Evolutionary conservation across 1,284 basidiomycete species (phyloP).

Genomic region (Rhodotorula sp.): DNA sequence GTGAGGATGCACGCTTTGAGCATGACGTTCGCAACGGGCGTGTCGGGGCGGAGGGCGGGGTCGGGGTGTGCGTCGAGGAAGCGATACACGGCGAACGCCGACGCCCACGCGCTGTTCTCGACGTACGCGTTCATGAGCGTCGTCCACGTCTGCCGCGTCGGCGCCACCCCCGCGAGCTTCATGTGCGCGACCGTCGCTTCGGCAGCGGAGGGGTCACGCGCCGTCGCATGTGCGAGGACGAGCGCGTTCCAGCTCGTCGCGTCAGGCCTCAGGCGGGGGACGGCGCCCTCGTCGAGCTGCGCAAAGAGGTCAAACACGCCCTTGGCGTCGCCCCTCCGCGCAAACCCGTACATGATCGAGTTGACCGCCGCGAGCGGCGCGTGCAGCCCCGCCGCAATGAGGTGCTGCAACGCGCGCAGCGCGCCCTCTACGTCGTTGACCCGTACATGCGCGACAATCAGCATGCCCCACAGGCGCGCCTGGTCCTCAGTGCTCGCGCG

Average conservation of each 20-base stretch:
- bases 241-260: slow-evolving; percentile 67
- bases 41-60: slow-evolving; percentile 44
- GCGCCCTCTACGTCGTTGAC: slow-evolving; percentile 35
- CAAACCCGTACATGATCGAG: slow-evolving; percentile 62
- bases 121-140: slow-evolving; percentile 82
- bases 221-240: slow-evolving; percentile 67
- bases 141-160: slow-evolving; percentile 66
- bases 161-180: slow-evolving; percentile 62
- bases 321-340: slow-evolving; percentile 58
- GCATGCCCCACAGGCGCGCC: slow-evolving; percentile 20
- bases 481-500: slow-evolving; percentile 16
- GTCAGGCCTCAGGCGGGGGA: slow-evolving; percentile 59
- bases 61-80: slow-evolving; percentile 59
- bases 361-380: slow-evolving; percentile 27
- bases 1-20: slow-evolving; percentile 82
- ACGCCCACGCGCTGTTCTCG: slow-evolving; percentile 75
- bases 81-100: slow-evolving; percentile 71
- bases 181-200: slow-evolving; percentile 69
- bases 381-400: slow-evolving; percentile 8
- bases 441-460: slow-evolving; percentile 24
- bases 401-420: slow-evolving; percentile 8
- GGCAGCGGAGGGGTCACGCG: slow-evolving; percentile 68
- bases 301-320: slow-evolving; percentile 63
- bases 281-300: slow-evolving; percentile 58
- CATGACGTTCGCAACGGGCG: slow-evolving; percentile 69